Evolutionary conservation across 2,329 filamentous ascomycete genomes (phyloP).

Genomic region (Pochonia chlamydosporia): DNA sequence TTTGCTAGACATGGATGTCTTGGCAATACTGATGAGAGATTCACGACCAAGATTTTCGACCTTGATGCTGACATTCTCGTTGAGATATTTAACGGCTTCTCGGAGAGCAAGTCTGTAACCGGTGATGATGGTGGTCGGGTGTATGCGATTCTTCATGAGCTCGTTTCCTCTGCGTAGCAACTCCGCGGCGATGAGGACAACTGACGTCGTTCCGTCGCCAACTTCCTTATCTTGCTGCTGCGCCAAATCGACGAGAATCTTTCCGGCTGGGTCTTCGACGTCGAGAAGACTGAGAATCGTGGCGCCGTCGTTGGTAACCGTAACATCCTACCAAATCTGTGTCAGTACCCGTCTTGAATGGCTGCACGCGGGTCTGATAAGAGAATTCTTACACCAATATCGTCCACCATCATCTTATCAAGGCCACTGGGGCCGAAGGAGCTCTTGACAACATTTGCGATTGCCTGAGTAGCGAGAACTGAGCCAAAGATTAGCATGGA

Average conservation of each 20-base stretch:
- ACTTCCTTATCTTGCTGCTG: slow-evolving; percentile 99
- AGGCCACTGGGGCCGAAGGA: slow-evolving; percentile 95
- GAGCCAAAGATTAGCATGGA: slow-evolving; percentile 9
- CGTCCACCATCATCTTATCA: slow-evolving; percentile 99
- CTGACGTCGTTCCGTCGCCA: slow-evolving; percentile 95
- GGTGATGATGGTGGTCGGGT: slow-evolving; percentile 98
- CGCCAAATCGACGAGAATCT: slow-evolving; percentile 95
- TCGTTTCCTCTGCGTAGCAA: slow-evolving; percentile 91
- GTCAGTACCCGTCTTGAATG: slow-evolving; percentile 1
- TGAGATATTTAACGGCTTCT: slow-evolving; percentile 98
- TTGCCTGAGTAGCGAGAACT: slow-evolving; percentile 94
- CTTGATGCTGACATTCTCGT: slow-evolving; percentile 94
- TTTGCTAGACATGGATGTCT: slow-evolving; percentile 99
- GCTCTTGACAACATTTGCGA: slow-evolving; percentile 98
- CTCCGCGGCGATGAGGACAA: slow-evolving; percentile 95
- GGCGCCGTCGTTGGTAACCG: slow-evolving; percentile 96
- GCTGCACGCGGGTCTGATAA: slow-evolving; percentile 1
- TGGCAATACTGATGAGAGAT: slow-evolving; percentile 89
- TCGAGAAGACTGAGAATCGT: slow-evolving; percentile 94
- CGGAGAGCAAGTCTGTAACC: slow-evolving; percentile 92
- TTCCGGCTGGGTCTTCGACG: slow-evolving; percentile 95
- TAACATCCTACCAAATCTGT: slow-evolving; percentile 67
- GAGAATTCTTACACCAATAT: slow-evolving; percentile 70
- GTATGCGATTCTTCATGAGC: slow-evolving; percentile 99
- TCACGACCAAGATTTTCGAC: slow-evolving; percentile 88